phyloP scores from a whole-genome alignment of 495 filamentous ascomycete genomes.

The Penicillium lagena region DNA sequence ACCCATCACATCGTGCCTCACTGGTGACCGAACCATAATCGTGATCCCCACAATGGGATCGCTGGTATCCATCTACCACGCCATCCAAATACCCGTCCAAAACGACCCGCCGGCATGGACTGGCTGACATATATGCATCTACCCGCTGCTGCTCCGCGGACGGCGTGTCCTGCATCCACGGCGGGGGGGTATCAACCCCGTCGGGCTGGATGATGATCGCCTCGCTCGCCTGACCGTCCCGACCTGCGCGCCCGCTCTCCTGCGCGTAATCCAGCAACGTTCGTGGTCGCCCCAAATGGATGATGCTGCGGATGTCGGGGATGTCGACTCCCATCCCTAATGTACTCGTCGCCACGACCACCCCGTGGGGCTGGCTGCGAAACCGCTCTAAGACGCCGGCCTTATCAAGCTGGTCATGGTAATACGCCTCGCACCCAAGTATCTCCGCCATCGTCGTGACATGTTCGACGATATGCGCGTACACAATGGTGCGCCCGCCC shows the following conservation, averaged over 20 bases:
- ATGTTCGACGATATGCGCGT: neutral
- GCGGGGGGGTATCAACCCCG: no score
- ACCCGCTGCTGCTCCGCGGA: no score
- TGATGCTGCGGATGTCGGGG: constrained; percentile 11
- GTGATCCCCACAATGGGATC: no score
- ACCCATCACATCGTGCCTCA: no score
- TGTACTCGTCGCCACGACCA: constrained; percentile 13
- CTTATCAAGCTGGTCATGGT: neutral
- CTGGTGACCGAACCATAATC: no score
- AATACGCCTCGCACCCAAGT: constrained; percentile 2
- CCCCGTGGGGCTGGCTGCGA: neutral
- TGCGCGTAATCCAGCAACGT: constrained; percentile 14
- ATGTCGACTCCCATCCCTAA: constrained; percentile 19
- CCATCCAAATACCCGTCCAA: no score
- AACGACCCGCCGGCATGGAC: no score
- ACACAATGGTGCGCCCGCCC: constrained; percentile 6
- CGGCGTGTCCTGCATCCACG: no score
- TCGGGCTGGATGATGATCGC: no score
- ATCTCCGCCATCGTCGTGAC: neutral
- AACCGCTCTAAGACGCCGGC: constrained; percentile 7
- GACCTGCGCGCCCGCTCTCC: constrained; percentile 17
- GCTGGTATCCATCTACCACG: no score
- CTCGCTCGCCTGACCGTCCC: neutral
- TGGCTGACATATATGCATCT: no score
- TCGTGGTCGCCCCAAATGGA: constrained; percentile 7